Percentiles rank a stretch among this genome's conserved stretches.
phyloP scores from a whole-genome alignment of 495 filamentous ascomycete species.

The Filosporella fistucella region DNA sequence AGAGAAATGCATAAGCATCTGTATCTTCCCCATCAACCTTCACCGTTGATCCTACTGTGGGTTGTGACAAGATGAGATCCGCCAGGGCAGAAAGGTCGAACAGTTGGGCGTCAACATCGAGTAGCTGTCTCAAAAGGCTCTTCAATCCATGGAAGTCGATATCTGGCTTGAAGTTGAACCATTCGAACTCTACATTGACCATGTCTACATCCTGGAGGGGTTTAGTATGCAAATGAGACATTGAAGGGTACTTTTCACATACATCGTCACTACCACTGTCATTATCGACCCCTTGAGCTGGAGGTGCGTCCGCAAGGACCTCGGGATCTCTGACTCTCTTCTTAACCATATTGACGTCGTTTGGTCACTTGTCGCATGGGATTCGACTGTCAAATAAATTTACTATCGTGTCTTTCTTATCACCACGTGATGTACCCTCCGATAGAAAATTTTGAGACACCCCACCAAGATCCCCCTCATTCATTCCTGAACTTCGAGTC shows the following conservation, averaged over 20 bases:
- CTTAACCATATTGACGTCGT: constrained; percentile 35
- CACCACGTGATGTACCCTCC: not conserved
- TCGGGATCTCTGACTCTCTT: constrained; percentile 43
- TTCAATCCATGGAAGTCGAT: constrained; percentile 96
- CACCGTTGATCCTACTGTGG: constrained; percentile 85
- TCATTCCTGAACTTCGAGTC: too few relatives aligned
- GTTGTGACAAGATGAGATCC: constrained; percentile 86
- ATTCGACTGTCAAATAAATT: not conserved
- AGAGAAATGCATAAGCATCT: constrained; percentile 93
- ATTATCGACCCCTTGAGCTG: constrained; percentile 27
- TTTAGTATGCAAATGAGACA: constrained; percentile 19
- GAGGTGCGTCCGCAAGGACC: constrained; percentile 30
- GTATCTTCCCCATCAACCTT: constrained; percentile 92
- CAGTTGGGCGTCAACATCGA: constrained; percentile 79
- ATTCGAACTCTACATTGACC: constrained; percentile 96
- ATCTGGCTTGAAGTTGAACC: constrained; percentile 88
- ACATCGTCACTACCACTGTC: constrained; percentile 39
- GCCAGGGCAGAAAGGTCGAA: constrained; percentile 84
- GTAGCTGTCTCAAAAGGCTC: constrained; percentile 84
- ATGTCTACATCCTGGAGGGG: constrained; percentile 71
- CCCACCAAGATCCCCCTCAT: not conserved
- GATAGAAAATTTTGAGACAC: constrained; percentile 7
- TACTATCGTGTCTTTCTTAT: not conserved
- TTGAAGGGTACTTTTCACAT: constrained; percentile 3
- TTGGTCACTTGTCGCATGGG: not conserved